Percentiles rank a stretch among this genome's conserved stretches.
These are phyloP conservation scores for Camelina hispida DNA, from an alignment of 345 rosid species.

Conservation along the genomic window DNA sequence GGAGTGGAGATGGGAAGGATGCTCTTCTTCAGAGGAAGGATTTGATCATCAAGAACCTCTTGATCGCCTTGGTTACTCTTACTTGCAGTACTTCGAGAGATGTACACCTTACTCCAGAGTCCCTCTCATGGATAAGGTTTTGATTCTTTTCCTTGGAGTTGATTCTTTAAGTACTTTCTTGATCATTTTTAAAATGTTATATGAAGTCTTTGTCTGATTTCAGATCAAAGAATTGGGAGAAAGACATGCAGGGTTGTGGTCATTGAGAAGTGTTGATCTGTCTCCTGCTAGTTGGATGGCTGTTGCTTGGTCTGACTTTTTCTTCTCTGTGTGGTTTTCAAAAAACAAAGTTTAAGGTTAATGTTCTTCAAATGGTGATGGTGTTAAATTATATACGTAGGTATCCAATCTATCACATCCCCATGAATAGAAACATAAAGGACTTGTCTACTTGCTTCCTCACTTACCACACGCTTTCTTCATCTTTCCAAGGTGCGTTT, in stretches of 20 bases:
- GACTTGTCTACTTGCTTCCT: constrained; percentile 95
- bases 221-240: constrained; percentile 76
- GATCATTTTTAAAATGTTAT: not conserved
- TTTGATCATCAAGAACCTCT: constrained; percentile 71
- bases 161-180: constrained; percentile 1
- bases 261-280: constrained; percentile 93
- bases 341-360: constrained; percentile 10
- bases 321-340: constrained; percentile 13
- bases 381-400: constrained; percentile 21
- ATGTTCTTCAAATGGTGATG: constrained; percentile 21
- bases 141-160: constrained; percentile 11
- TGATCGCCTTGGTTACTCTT: constrained; percentile 74
- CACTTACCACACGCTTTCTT: constrained; percentile 93
- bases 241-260: constrained; percentile 72
- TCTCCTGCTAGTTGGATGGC: constrained; percentile 99
- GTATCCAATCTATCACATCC: constrained; percentile 91
- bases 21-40: constrained; percentile 86
- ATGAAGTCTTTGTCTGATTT: constrained; percentile 18
- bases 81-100: constrained; percentile 84
- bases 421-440: constrained; percentile 92
- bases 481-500: constrained; percentile 84
- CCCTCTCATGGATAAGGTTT: constrained; percentile 99
- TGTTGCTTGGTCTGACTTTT: constrained; percentile 70
- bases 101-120: constrained; percentile 85
- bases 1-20: constrained; percentile 84